Base-by-base conservation (phyloP, 2,329 filamentous ascomycete species). In the Lasiodiplodia citricola region DNA sequence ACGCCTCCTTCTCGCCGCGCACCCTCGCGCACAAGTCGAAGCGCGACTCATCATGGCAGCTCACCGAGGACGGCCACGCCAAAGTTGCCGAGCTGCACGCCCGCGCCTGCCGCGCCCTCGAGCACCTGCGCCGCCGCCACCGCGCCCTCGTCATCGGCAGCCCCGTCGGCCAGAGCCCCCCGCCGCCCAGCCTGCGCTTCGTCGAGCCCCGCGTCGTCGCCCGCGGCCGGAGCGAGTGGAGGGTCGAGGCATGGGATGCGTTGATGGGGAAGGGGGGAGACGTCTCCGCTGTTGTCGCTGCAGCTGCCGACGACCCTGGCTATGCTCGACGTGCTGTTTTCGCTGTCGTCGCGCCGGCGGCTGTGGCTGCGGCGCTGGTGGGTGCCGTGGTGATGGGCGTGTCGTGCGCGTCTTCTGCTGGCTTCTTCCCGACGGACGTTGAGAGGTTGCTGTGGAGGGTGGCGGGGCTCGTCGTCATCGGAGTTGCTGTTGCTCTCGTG, bases 361-460 rank as follows among this genome's bases (percentile, higher is more conserved):
- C 28, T 7, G 18, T 13, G 18, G 54, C n/a, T 10, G 54, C 54
- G 54, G 58, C 41, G 37, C 58, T 63, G 41, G 21, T 35, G 10
- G 58, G 58, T 18, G 58, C 41, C 4, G 23, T 63, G 16, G 18
- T 51, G 25, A 18, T 63, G 14, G 58, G 58, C 23, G 58, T 63
- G 25, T 63, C 58, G 41, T 63, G 41, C 38, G 58, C 11, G 18
- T 44, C 41, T 44, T n/a, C 38, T 4, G 41, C 16, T 1, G 41
- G 18, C 16, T 18, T 50, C 18, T 79, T 77, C 55, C 71, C 73
- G 11, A 73, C 72, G 8, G 8, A 16, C 0, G 54, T 68, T 3
- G 77, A 78, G 63, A 67, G 60, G n/a, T 70, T 60, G 52, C 23
- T 74, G 2, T 78, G 76, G 77, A 69, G 65, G 23, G 35, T 14